phyloP scores from a whole-genome alignment of 495 filamentous ascomycete species.

The Hamigera avellanea region DNA sequence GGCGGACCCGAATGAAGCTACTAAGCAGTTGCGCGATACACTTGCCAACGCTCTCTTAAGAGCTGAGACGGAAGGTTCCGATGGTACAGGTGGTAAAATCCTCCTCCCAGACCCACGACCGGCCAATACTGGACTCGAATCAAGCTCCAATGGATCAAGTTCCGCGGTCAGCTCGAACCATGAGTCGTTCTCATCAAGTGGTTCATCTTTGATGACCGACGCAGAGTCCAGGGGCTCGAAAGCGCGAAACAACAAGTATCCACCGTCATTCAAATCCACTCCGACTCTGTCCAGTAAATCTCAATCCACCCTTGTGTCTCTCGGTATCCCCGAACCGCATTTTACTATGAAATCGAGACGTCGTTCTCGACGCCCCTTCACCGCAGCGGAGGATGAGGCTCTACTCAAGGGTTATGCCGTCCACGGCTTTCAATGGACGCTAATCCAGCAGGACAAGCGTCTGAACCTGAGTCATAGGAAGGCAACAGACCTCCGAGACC shows the following conservation, averaged over 20 bases:
- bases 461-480: conserved; percentile 55
- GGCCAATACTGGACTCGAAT: conserved; percentile 4
- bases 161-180: conserved; percentile 5
- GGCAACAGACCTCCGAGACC: conserved; percentile 71
- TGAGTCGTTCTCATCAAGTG: conserved; percentile 11
- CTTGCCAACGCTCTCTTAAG: conserved; percentile 27
- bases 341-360: conserved; percentile 24
- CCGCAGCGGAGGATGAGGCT: conserved; percentile 62
- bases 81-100: conserved; percentile 14
- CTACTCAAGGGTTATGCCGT: conserved; percentile 63
- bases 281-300: conserved; percentile 16
- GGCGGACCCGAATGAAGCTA: conserved; percentile 36
- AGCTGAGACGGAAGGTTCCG: conserved; percentile 17
- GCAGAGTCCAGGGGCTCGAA: conserved; percentile 3
- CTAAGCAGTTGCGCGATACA: conserved; percentile 27
- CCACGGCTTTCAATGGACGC: conserved; percentile 71
- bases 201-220: conserved; percentile 8
- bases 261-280: conserved; percentile 6
- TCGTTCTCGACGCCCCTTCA: conserved; percentile 48
- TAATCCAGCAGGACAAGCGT: conserved; percentile 59
- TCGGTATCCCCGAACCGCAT: conserved; percentile 28
- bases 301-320: conserved; percentile 19
- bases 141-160: conserved; percentile 5
- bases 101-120: conserved; percentile 10
- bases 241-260: conserved; percentile 1